phyloP scores from a whole-genome alignment of 75 land plant species.

The Chamaecyparis obtusa region DNA sequence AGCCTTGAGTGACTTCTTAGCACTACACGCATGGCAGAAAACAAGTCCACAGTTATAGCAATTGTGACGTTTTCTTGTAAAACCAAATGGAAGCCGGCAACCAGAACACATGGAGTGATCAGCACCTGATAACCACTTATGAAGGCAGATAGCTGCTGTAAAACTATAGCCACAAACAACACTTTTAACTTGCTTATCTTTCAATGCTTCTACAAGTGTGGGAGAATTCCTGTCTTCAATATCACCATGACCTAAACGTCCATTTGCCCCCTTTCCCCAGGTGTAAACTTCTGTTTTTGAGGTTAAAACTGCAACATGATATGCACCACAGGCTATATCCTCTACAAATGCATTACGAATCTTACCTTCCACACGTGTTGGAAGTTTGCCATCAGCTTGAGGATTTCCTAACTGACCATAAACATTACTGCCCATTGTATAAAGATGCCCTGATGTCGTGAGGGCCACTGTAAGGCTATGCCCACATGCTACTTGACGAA shows the following conservation, averaged over 20 bases:
- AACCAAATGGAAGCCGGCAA: constrained; percentile 89
- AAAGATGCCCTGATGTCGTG: constrained; percentile 76
- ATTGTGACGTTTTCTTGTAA: constrained; percentile 96
- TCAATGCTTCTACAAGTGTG: constrained; percentile 75
- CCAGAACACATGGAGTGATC: constrained; percentile 98
- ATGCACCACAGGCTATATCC: constrained; percentile 85
- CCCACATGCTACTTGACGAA: constrained; percentile 84
- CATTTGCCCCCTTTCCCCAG: constrained; percentile 94
- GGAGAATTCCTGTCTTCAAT: constrained; percentile 67
- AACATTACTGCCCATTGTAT: constrained; percentile 78
- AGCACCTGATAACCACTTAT: constrained; percentile 95
- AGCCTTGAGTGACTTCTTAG: constrained; percentile 87
- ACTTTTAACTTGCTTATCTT: constrained; percentile 92
- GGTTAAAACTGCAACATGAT: constrained; percentile 84
- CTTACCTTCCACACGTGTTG: constrained; percentile 74
- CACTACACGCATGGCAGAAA: constrained; percentile 96
- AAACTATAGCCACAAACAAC: constrained; percentile 91
- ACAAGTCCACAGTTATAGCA: constrained; percentile 98
- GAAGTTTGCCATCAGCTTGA: constrained; percentile 71
- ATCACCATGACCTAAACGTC: constrained; percentile 86
- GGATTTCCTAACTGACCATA: constrained; percentile 90
- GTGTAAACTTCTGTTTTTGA: constrained; percentile 90
- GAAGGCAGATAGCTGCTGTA: constrained; percentile 93
- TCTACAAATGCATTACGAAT: constrained; percentile 52
- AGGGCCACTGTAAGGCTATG: constrained; percentile 86